These are phyloP conservation scores for Seminavis robusta DNA, from an alignment of 108 stramenopile genomes.

Conservation along the genomic window DNA sequence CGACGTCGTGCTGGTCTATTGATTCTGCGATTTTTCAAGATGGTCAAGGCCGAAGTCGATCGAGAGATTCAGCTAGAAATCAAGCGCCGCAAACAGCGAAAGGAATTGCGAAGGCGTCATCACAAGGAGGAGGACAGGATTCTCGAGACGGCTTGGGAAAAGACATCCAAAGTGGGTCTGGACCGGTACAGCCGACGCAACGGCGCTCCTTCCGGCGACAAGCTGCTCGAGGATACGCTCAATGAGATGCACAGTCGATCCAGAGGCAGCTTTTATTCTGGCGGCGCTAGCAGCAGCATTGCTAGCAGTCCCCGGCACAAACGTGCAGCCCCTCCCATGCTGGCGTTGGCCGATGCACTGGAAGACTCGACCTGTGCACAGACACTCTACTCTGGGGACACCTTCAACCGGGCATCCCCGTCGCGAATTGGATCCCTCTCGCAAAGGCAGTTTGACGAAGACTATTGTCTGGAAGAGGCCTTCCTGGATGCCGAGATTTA, in stretches of 20 bases:
- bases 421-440: slow-evolving; percentile 15
- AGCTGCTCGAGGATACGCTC: not conserved
- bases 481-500: slow-evolving; percentile 54
- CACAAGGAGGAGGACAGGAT: slow-evolving; percentile 36
- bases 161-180: slow-evolving; percentile 1
- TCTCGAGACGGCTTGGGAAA: slow-evolving; percentile 44
- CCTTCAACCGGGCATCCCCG: not conserved
- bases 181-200: slow-evolving; percentile 5
- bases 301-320: not conserved
- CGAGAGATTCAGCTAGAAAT: slow-evolving; percentile 33
- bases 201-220: not conserved
- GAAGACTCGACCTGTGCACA: not conserved
- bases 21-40: slow-evolving; percentile 70
- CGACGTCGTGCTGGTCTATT: slow-evolving; percentile 42
- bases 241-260: not conserved
- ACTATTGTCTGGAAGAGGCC: slow-evolving; percentile 50
- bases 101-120: slow-evolving; percentile 34
- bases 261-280: slow-evolving; percentile 1
- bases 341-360: not conserved
- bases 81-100: slow-evolving; percentile 38
- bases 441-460: slow-evolving; percentile 34
- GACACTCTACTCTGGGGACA: not conserved
- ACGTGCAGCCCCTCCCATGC: not conserved
- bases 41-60: slow-evolving; percentile 64
- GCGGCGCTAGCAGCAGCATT: no score